These are phyloP conservation scores for Marsdenia floribunda DNA, from an alignment of 257 asterid genomes.

Conservation along the genomic window DNA sequence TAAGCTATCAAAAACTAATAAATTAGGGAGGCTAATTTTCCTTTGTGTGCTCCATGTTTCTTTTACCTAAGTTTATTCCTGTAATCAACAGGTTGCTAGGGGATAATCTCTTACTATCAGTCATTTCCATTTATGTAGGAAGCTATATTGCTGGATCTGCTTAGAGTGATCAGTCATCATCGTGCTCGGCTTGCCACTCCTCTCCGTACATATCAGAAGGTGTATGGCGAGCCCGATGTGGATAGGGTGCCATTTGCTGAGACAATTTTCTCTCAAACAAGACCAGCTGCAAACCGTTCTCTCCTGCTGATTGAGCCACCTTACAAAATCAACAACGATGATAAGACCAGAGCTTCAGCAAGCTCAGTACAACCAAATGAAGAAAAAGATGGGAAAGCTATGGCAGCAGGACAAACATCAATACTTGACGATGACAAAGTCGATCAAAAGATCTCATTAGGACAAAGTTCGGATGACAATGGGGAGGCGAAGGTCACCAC, in stretches of 20 bases:
- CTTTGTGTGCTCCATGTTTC: not conserved
- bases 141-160: constrained; percentile 28
- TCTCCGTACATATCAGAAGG: constrained; percentile 30
- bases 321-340: constrained; percentile 23
- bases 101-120: not conserved
- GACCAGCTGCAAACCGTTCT: constrained; percentile 19
- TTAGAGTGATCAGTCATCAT: constrained; percentile 35
- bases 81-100: not conserved
- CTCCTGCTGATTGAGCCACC: constrained; percentile 26
- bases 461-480: constrained; percentile 11
- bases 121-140: constrained; percentile 19
- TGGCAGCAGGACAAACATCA: constrained; percentile 17
- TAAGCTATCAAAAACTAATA: too few species aligned
- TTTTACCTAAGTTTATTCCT: not conserved
- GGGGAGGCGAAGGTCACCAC: constrained; percentile 8
- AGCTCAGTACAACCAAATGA: constrained; percentile 18
- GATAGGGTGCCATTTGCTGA: constrained; percentile 23
- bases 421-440: constrained; percentile 5
- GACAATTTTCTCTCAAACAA: constrained; percentile 19
- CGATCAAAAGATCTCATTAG: constrained; percentile 6
- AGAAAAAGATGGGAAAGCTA: constrained; percentile 24
- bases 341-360: constrained; percentile 15
- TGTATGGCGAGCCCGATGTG: constrained; percentile 21
- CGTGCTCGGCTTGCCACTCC: constrained; percentile 37
- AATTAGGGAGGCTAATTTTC: too few species aligned